Evolutionary conservation across 1,139 yeast genomes (phyloP).

Genomic region (Debaryomyces nepalensis): DNA sequence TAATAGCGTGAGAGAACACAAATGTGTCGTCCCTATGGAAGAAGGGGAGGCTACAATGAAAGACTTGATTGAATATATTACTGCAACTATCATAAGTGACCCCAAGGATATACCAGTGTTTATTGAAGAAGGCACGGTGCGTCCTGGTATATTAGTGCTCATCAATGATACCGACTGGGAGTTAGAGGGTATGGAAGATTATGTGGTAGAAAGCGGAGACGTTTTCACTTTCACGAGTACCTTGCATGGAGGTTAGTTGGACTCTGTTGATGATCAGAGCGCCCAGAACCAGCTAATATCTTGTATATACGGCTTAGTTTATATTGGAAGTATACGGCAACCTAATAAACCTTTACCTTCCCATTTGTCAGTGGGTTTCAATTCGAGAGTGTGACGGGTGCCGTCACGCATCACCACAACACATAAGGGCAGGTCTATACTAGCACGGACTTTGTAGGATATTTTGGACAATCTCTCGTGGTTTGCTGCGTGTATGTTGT

Average conservation of each 20-base stretch:
- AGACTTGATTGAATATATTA: constrained; percentile 61
- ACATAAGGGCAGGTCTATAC: constrained; percentile 31
- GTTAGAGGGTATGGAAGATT: constrained; percentile 84
- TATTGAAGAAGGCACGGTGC: constrained; percentile 75
- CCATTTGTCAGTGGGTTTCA: constrained; percentile 66
- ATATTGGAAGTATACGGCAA: constrained; percentile 61
- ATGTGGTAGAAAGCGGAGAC: constrained; percentile 75
- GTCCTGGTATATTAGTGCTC: constrained; percentile 91
- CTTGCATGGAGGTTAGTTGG: constrained; percentile 81
- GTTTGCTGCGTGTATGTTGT: constrained; percentile 56
- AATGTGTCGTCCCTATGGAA: constrained; percentile 42
- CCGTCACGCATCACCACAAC: constrained; percentile 42
- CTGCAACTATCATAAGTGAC: constrained; percentile 58
- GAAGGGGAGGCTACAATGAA: constrained; percentile 56
- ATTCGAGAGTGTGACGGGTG: constrained; percentile 26
- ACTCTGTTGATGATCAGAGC: too few species aligned
- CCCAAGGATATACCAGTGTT: constrained; percentile 73
- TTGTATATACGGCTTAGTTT: constrained; percentile 14
- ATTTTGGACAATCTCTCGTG: constrained; percentile 50
- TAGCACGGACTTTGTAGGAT: constrained; percentile 34
- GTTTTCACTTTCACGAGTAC: constrained; percentile 88
- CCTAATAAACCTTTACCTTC: constrained; percentile 76
- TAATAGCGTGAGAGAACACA: constrained; percentile 53
- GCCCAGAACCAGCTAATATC: too few species aligned
- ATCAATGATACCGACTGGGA: constrained; percentile 98